These are phyloP conservation scores for Leishmania amazonensis DNA, from an alignment of 208 protist genomes.

Conservation along the genomic window DNA sequence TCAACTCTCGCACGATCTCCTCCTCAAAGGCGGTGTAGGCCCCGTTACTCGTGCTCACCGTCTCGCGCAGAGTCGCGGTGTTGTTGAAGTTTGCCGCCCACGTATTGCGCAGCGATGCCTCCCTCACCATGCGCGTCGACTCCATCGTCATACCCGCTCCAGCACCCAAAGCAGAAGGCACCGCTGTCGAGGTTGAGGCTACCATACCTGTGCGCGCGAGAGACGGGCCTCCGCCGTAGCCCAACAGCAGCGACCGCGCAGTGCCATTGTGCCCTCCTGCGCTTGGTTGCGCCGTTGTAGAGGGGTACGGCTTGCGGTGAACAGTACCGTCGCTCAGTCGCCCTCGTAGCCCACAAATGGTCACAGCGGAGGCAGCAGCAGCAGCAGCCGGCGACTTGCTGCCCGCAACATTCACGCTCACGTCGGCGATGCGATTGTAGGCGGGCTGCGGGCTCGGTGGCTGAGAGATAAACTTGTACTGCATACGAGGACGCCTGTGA, in stretches of 20 bases:
- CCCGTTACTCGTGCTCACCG: conserved; percentile 59
- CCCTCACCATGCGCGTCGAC: conserved; percentile 23
- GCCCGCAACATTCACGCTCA: not conserved
- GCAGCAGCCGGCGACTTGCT: not conserved
- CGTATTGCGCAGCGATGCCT: conserved; percentile 25
- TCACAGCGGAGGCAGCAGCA: not conserved
- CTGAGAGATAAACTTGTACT: not conserved
- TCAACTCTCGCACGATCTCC: conserved; percentile 68
- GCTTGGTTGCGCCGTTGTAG: not conserved
- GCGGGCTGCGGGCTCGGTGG: not conserved
- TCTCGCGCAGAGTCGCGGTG: conserved; percentile 41
- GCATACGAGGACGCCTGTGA: not conserved
- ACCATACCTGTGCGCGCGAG: not conserved
- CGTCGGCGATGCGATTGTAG: not conserved
- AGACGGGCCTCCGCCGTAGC: not conserved
- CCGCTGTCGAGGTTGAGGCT: not conserved
- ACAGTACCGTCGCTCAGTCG: conserved; percentile 48
- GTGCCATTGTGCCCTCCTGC: not conserved
- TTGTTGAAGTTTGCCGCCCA: conserved; percentile 39
- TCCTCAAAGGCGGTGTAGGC: conserved; percentile 66
- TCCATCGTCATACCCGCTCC: not conserved
- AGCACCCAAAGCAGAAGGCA: not conserved
- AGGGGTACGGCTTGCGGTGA: conserved; percentile 18
- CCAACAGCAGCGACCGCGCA: not conserved
- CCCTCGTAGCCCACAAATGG: conserved; percentile 30